Evolutionary conservation across 768 basidiomycete genomes (phyloP).

Genomic region (Tulasnella sp.): DNA sequence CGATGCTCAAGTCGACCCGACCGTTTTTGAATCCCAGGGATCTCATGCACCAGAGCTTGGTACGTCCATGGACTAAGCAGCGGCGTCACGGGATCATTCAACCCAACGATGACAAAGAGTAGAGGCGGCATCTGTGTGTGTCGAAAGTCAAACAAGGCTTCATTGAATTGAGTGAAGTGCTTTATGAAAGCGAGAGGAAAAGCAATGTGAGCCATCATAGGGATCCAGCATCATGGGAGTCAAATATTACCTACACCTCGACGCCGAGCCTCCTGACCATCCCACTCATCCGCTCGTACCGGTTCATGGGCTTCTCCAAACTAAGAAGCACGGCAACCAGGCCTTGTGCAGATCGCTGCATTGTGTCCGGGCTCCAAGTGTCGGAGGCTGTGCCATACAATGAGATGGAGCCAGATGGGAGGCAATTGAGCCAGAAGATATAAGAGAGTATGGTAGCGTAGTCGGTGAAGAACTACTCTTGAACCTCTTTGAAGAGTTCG

Average conservation of each 20-base stretch:
- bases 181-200: slow-evolving; percentile 26
- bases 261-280: slow-evolving; percentile 84
- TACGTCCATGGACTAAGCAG: slow-evolving; percentile 97
- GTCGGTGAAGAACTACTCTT: slow-evolving; percentile 99
- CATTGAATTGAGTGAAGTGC: slow-evolving; percentile 72
- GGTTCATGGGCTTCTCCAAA: slow-evolving; percentile 85
- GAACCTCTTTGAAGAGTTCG: slow-evolving; percentile 93
- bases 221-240: background rate
- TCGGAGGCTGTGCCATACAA: slow-evolving; percentile 63
- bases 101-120: slow-evolving; percentile 81
- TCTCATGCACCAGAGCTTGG: slow-evolving; percentile 98
- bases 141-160: slow-evolving; percentile 84
- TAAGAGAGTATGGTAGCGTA: slow-evolving; percentile 79
- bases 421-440: slow-evolving; percentile 77
- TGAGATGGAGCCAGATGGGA: slow-evolving; percentile 48
- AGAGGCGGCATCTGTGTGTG: slow-evolving; percentile 79
- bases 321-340: slow-evolving; percentile 81
- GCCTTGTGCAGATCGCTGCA: slow-evolving; percentile 69
- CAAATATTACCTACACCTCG: slow-evolving; percentile 61
- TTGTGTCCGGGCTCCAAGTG: slow-evolving; percentile 60
- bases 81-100: slow-evolving; percentile 96
- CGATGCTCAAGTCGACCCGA: slow-evolving; percentile 69
- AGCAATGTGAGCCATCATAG: too few species aligned
- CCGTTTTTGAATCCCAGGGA: slow-evolving; percentile 90
- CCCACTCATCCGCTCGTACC: slow-evolving; percentile 85